phyloP scores from a whole-genome alignment of 768 basidiomycete species.

The Leccinum subgranulosum region DNA sequence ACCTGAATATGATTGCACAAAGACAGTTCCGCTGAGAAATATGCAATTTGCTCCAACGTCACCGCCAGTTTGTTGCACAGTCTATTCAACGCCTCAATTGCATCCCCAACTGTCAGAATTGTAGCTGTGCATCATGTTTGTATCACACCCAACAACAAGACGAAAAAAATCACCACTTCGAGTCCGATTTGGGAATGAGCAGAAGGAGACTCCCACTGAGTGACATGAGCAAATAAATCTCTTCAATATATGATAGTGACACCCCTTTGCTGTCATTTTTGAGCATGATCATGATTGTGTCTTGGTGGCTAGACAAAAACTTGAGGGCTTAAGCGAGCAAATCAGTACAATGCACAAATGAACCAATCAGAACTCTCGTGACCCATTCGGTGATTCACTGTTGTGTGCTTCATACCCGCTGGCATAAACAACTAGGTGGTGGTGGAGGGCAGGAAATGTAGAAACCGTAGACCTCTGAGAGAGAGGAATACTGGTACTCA shows the following conservation, averaged over 20 bases:
- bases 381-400: constrained; percentile 64
- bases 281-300: constrained; percentile 79
- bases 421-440: no score
- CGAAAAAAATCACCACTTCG: no score
- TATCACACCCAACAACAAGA: constrained; percentile 36
- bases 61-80: constrained; percentile 59
- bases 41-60: no score
- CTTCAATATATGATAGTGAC: constrained; percentile 66
- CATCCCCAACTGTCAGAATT: constrained; percentile 73
- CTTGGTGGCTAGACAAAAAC: constrained; percentile 78
- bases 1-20: no score
- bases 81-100: constrained; percentile 61
- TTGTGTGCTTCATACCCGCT: constrained; percentile 64
- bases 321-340: constrained; percentile 38
- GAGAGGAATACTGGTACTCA: no score
- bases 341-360: neutral
- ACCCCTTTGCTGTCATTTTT: constrained; percentile 67
- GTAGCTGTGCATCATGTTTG: constrained; percentile 44
- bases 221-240: constrained; percentile 75
- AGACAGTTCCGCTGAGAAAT: no score
- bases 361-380: neutral
- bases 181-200: constrained; percentile 72
- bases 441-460: no score
- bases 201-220: constrained; percentile 68
- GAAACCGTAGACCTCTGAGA: no score